Evolutionary conservation across 2,329 filamentous ascomycete species (phyloP).

Genomic region (Aspergillus caelatus): DNA sequence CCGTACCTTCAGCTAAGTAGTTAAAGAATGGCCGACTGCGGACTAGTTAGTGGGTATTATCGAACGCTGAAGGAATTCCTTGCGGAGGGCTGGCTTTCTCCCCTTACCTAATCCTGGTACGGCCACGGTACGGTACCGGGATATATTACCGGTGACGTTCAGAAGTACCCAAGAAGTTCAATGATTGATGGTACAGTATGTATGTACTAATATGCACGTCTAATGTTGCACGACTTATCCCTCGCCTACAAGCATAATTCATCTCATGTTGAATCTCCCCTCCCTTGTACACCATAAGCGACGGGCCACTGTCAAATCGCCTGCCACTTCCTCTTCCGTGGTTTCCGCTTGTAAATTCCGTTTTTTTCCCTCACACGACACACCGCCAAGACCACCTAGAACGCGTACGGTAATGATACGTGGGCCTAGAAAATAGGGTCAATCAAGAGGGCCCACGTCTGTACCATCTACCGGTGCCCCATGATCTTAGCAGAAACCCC

Average conservation of each 20-base stretch:
- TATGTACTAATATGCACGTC: background rate
- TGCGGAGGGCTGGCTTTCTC: background rate
- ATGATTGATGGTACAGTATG: background rate
- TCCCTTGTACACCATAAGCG: background rate
- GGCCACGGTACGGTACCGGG: background rate
- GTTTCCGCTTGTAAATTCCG: background rate
- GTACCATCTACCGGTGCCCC: background rate
- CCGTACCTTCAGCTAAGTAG: background rate
- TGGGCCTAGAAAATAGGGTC: background rate
- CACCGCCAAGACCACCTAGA: conserved; percentile 11
- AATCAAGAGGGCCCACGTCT: background rate
- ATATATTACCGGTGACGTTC: background rate
- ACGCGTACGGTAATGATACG: conserved; percentile 1
- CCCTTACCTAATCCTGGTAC: background rate
- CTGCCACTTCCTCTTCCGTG: background rate
- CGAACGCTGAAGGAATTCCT: conserved; percentile 5
- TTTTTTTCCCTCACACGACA: conserved; percentile 14
- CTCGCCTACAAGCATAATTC: background rate
- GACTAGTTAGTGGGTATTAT: background rate
- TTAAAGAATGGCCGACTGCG: background rate
- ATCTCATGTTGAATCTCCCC: background rate
- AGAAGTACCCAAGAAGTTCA: background rate
- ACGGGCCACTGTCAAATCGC: background rate
- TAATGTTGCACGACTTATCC: background rate
- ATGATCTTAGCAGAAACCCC: background rate